These are phyloP conservation scores for Paraurostyla sp. DNA, from an alignment of 73 alveolate species.

Conservation along the genomic window DNA sequence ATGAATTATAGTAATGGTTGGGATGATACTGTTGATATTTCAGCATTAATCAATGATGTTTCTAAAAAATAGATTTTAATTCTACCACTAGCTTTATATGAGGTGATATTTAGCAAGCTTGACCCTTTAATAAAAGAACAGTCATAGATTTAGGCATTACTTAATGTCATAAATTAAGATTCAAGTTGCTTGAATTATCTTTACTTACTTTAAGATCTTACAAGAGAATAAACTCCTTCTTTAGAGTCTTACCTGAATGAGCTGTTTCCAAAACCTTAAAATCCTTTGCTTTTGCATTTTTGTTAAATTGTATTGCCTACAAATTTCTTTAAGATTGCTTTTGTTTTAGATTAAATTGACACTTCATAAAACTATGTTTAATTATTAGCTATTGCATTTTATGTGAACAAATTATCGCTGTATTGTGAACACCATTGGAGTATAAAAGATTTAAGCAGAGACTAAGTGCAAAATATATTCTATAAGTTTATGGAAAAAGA, in stretches of 20 bases:
- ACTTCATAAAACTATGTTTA: not conserved
- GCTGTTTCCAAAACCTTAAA: too few relatives aligned
- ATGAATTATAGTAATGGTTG: conserved; percentile 11
- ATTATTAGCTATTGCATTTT: not conserved
- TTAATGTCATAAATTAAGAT: too few relatives aligned
- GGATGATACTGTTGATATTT: conserved; percentile 11
- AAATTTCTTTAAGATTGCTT: not conserved
- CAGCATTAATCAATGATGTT: not conserved
- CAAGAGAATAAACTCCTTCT: too few relatives aligned
- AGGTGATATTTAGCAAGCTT: too few relatives aligned
- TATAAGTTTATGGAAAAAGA: not conserved
- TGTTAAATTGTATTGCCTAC: too few relatives aligned
- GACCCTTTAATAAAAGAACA: too few relatives aligned
- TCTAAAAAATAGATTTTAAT: not conserved
- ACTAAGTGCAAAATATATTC: not conserved
- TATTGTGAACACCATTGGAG: not conserved
- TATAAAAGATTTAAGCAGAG: not conserved
- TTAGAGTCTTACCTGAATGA: too few relatives aligned
- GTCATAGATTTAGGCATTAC: too few relatives aligned
- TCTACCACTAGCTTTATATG: too few relatives aligned
- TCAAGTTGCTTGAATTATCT: too few relatives aligned
- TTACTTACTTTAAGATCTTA: too few relatives aligned
- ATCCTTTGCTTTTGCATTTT: too few relatives aligned
- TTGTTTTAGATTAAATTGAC: not conserved
- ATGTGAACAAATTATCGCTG: not conserved